Percentiles rank a stretch among this genome's conserved stretches.
phyloP scores from a whole-genome alignment of 441 rosid genomes.

The Erysimum pusillum region DNA sequence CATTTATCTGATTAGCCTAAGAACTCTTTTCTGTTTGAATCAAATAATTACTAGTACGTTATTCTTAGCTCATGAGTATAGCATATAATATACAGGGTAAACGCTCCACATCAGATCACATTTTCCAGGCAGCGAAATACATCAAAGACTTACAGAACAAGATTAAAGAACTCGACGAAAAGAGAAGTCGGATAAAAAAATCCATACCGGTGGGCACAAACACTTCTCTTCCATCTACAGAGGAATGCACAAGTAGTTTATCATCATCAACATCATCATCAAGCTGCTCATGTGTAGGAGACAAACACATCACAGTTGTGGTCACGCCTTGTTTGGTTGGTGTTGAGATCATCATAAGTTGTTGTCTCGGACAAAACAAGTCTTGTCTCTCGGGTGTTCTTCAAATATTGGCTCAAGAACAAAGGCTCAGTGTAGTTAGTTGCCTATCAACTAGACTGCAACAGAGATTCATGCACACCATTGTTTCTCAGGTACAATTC shows the following conservation, averaged over 20 bases:
- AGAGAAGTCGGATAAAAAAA: slow-evolving; percentile 53
- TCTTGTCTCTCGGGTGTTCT: slow-evolving; percentile 53
- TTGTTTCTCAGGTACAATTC: slow-evolving; percentile 49
- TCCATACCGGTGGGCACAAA: not conserved
- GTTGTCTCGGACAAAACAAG: slow-evolving; percentile 37
- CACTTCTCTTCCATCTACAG: not conserved
- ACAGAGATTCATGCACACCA: slow-evolving; percentile 50
- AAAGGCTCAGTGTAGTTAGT: slow-evolving; percentile 49
- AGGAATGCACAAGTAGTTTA: slow-evolving; percentile 40
- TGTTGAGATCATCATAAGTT: slow-evolving; percentile 50
- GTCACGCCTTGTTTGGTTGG: slow-evolving; percentile 51
- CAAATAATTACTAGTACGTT: not conserved
- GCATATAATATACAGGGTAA: slow-evolving; percentile 56
- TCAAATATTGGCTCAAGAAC: slow-evolving; percentile 41
- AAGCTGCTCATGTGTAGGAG: slow-evolving; percentile 37
- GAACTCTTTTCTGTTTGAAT: too few relatives aligned
- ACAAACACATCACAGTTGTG: slow-evolving; percentile 35
- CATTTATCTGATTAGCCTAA: not conserved
- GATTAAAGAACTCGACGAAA: slow-evolving; percentile 52
- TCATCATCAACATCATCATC: slow-evolving; percentile 30
- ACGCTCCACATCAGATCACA: slow-evolving; percentile 67
- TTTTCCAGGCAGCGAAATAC: slow-evolving; percentile 60
- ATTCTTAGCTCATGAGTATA: not conserved
- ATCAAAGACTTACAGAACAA: slow-evolving; percentile 56
- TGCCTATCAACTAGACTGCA: slow-evolving; percentile 50